These are phyloP conservation scores for Aspergillus heteromorphus DNA, from an alignment of 495 filamentous ascomycete genomes.

Conservation along the genomic window DNA sequence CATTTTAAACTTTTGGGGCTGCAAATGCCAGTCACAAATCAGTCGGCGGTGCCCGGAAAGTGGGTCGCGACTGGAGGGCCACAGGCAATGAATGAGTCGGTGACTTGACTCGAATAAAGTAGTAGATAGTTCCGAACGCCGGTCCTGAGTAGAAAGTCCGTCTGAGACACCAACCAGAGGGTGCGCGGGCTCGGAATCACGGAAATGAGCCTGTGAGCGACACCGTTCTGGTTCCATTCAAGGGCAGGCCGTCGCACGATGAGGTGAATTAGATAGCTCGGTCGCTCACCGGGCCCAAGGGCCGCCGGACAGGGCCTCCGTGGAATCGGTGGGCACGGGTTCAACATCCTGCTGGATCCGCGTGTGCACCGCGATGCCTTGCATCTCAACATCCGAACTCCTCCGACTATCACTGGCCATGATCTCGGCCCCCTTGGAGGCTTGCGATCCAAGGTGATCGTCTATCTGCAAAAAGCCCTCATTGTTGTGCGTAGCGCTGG, in stretches of 20 bases:
- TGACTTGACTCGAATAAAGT: too few species aligned
- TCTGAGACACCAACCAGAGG: too few species aligned
- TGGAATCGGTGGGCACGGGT: not conserved
- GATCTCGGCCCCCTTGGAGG: not conserved
- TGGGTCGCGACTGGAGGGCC: too few species aligned
- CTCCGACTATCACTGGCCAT: not conserved
- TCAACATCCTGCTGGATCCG: conserved; percentile 16
- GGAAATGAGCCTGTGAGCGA: too few species aligned
- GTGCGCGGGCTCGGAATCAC: too few species aligned
- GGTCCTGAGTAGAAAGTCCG: too few species aligned
- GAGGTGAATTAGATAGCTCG: too few species aligned
- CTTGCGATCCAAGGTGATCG: conserved; percentile 2
- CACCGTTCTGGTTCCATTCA: too few species aligned
- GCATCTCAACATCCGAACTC: conserved; percentile 8
- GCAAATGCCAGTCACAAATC: not conserved
- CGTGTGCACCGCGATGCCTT: conserved; percentile 20
- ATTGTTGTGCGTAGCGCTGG: conserved; percentile 3
- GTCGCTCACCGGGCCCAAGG: not conserved
- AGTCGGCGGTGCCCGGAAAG: too few species aligned
- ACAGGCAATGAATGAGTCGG: too few species aligned
- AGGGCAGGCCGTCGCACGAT: too few species aligned
- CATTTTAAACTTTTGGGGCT: not conserved
- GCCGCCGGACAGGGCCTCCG: not conserved
- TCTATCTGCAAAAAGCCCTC: conserved; percentile 8
- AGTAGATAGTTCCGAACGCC: too few species aligned